phyloP scores from a whole-genome alignment of 352 stramenopile genomes.

The Phytophthora ramorum region DNA sequence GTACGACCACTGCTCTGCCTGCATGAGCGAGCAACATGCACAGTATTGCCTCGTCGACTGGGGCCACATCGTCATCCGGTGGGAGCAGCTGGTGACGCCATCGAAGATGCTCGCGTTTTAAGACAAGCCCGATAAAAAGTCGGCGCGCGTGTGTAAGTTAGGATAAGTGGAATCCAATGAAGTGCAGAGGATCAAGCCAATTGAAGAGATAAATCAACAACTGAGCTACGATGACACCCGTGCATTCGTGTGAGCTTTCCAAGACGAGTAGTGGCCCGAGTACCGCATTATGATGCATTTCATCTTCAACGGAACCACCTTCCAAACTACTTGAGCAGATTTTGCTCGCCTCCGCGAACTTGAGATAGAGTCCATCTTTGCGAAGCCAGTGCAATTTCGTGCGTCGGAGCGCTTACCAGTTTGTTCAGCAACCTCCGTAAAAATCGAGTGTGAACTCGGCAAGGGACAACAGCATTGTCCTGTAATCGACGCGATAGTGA shows the following conservation, averaged over 20 bases:
- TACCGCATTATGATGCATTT: too few species aligned
- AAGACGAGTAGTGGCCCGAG: too few species aligned
- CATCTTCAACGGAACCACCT: background rate
- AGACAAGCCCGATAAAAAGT: background rate
- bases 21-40: constrained; percentile 53
- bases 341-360: too few species aligned
- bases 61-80: constrained; percentile 61
- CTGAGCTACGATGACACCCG: too few species aligned
- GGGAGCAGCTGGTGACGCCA: constrained; percentile 64
- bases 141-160: background rate
- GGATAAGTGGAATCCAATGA: background rate
- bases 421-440: background rate
- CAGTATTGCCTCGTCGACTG: constrained; percentile 61
- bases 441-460: too few species aligned
- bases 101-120: constrained; percentile 44
- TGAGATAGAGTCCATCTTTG: too few species aligned
- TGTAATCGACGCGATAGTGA: too few species aligned
- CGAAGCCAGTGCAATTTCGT: background rate
- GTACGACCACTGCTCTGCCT: constrained; percentile 50
- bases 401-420: background rate
- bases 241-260: too few species aligned
- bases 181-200: background rate
- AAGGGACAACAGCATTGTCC: too few species aligned
- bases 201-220: background rate
- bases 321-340: background rate